A percentile compares a stretch with the other conserved stretches of the same genome.
Conservation (phyloP, 2,329 filamentous ascomycete species). For the Thielaviopsis cerberus region DNA sequence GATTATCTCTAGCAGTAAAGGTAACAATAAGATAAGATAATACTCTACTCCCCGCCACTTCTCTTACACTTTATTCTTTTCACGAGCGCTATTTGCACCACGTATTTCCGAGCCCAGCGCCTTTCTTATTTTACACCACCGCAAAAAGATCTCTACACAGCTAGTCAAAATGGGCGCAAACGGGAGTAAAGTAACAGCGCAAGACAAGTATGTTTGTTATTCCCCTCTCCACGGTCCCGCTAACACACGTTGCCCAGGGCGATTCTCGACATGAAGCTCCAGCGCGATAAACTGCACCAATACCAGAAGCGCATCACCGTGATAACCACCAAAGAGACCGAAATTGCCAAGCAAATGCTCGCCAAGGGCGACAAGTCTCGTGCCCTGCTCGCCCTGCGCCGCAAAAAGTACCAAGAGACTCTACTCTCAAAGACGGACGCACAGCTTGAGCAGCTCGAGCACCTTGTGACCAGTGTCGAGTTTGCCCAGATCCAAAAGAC, state of each 20-base stretch:
- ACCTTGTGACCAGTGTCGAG: slow-evolving; percentile 73
- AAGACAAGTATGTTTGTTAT: slow-evolving; percentile 55
- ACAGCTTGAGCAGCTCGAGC: slow-evolving; percentile 85
- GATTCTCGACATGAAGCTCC: slow-evolving; percentile 91
- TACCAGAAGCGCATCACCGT: slow-evolving; percentile 82
- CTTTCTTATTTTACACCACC: neutral
- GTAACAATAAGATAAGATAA: slow-evolving; percentile 1
- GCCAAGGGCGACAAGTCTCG: slow-evolving; percentile 59
- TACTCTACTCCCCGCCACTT: neutral
- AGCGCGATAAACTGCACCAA: slow-evolving; percentile 90
- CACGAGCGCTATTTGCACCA: neutral
- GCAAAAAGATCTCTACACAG: neutral
- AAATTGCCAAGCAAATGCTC: slow-evolving; percentile 68
- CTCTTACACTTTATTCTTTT: neutral
- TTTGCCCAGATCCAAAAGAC: slow-evolving; percentile 96
- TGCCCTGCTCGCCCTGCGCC: slow-evolving; percentile 70
- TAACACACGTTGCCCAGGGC: slow-evolving; percentile 37
- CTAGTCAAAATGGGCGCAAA: slow-evolving; percentile 31
- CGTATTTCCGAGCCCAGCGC: neutral
- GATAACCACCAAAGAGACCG: slow-evolving; percentile 73
- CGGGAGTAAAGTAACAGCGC: slow-evolving; percentile 41
- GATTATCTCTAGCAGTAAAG: too few relatives aligned
- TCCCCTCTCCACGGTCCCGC: neutral
- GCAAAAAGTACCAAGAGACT: slow-evolving; percentile 93
- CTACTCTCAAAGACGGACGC: slow-evolving; percentile 75